Evolutionary conservation across 2,329 filamentous ascomycete species (phyloP).

Genomic region (Colletotrichum navitas): DNA sequence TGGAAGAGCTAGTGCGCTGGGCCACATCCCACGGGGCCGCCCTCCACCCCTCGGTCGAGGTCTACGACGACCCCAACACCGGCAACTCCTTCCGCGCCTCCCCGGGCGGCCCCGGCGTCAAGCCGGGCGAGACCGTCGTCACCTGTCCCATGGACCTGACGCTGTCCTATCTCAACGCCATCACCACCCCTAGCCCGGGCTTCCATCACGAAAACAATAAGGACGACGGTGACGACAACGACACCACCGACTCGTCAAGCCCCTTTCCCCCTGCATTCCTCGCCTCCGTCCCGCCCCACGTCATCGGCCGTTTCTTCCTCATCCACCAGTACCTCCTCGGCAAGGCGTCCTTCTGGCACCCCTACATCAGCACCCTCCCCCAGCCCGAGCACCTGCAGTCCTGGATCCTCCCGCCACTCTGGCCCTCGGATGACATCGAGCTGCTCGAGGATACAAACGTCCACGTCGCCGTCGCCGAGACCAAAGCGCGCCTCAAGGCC

Average conservation of each 20-base stretch:
- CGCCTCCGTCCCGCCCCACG: constrained; percentile 64
- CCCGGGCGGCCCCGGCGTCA: constrained; percentile 47
- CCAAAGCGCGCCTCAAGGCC: constrained; percentile 58
- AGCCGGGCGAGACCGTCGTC: constrained; percentile 60
- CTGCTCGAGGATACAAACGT: constrained; percentile 68
- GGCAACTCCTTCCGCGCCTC: constrained; percentile 68
- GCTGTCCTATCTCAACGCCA: constrained; percentile 70
- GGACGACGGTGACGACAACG: constrained; percentile 29
- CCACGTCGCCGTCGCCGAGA: constrained; percentile 62
- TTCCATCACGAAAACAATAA: constrained; percentile 41
- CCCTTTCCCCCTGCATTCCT: constrained; percentile 65
- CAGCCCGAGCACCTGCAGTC: constrained; percentile 64
- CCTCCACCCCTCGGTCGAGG: constrained; percentile 65
- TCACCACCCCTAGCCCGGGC: constrained; percentile 49
- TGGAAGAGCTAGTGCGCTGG: constrained; percentile 61
- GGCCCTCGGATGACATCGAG: constrained; percentile 70
- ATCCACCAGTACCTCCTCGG: constrained; percentile 75
- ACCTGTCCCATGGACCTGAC: constrained; percentile 65
- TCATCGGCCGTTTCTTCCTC: constrained; percentile 76
- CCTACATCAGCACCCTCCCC: constrained; percentile 76
- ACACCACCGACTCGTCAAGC: constrained; percentile 29
- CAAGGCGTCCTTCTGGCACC: constrained; percentile 72
- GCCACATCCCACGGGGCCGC: constrained; percentile 58
- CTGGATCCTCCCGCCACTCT: constrained; percentile 73
- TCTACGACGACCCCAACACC: constrained; percentile 64